These are phyloP conservation scores for Aristolochia contorta DNA, from an alignment of 164 flowering plant genomes.

Conservation along the genomic window DNA sequence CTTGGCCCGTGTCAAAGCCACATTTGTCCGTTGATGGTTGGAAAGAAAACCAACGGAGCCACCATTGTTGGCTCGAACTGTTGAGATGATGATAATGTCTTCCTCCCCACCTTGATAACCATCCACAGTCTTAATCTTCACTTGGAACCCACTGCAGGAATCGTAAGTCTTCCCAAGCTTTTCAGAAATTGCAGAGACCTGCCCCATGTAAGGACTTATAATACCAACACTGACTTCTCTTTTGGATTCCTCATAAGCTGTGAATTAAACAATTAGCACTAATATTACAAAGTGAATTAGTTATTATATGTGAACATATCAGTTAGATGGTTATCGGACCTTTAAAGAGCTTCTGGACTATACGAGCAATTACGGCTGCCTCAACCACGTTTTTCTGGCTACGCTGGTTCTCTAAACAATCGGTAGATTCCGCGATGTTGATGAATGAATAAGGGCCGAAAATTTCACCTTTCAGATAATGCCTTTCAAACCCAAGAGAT, in stretches of 20 bases:
- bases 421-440: slow-evolving; percentile 25
- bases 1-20: slow-evolving; percentile 47
- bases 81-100: slow-evolving; percentile 32
- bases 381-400: slow-evolving; percentile 31
- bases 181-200: slow-evolving; percentile 28
- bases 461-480: slow-evolving; percentile 10
- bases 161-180: slow-evolving; percentile 24
- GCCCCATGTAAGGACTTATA: slow-evolving; percentile 32
- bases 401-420: slow-evolving; percentile 14
- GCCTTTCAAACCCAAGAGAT: neutral
- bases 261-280: neutral
- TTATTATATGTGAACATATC: neutral
- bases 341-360: slow-evolving; percentile 20
- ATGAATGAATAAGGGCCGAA: slow-evolving; percentile 50
- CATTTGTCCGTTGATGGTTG: slow-evolving; percentile 32
- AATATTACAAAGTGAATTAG: neutral
- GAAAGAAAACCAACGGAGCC: slow-evolving; percentile 36
- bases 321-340: slow-evolving; percentile 20
- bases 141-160: slow-evolving; percentile 9
- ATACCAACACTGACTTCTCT: slow-evolving; percentile 21
- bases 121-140: slow-evolving; percentile 38
- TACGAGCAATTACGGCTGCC: slow-evolving; percentile 21
- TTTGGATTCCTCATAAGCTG: slow-evolving; percentile 12
- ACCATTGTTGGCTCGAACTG: slow-evolving; percentile 26
- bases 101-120: slow-evolving; percentile 51